Conservation (phyloP, 495 filamentous ascomycete species). For the Echria macrotheca region DNA sequence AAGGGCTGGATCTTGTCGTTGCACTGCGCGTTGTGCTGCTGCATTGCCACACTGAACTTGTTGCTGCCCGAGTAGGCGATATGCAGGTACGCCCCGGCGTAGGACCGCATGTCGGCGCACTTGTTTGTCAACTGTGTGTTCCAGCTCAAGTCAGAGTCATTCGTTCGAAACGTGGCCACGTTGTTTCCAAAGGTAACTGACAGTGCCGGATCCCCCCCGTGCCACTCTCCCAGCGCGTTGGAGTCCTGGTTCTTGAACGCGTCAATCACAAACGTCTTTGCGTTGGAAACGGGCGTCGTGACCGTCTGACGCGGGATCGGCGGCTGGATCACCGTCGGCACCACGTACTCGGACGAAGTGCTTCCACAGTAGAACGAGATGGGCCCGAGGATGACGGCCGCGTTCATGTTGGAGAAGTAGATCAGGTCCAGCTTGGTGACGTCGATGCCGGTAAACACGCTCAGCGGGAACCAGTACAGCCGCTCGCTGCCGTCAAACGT, state of each 20-base stretch:
- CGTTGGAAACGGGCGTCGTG: constrained; percentile 42
- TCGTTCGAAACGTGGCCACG: constrained; percentile 54
- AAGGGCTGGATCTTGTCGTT: constrained; percentile 55
- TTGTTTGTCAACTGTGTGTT: constrained; percentile 57
- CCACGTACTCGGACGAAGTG: constrained; percentile 45
- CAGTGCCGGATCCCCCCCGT: constrained; percentile 61
- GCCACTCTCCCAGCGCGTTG: constrained; percentile 67
- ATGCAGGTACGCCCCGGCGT: constrained; percentile 60
- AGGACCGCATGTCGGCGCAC: constrained; percentile 57
- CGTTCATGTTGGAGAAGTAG: constrained; percentile 42
- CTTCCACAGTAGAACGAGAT: constrained; percentile 56
- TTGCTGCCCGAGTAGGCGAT: constrained; percentile 62
- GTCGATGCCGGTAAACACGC: constrained; percentile 47
- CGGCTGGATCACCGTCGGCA: constrained; percentile 29
- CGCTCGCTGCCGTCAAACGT: constrained; percentile 55
- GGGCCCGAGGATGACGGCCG: constrained; percentile 49
- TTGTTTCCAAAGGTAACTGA: constrained; percentile 43
- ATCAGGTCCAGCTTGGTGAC: constrained; percentile 47
- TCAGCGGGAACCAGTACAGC: constrained; percentile 56
- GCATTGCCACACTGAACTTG: constrained; percentile 63
- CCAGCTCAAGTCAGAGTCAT: constrained; percentile 63
- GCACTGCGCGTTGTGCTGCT: constrained; percentile 66
- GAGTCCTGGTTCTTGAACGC: constrained; percentile 49
- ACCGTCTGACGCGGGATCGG: constrained; percentile 33
- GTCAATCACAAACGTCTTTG: constrained; percentile 60